Evolutionary conservation across 75 land plant species (phyloP).

Genomic region (Isoetes taiwanensis): DNA sequence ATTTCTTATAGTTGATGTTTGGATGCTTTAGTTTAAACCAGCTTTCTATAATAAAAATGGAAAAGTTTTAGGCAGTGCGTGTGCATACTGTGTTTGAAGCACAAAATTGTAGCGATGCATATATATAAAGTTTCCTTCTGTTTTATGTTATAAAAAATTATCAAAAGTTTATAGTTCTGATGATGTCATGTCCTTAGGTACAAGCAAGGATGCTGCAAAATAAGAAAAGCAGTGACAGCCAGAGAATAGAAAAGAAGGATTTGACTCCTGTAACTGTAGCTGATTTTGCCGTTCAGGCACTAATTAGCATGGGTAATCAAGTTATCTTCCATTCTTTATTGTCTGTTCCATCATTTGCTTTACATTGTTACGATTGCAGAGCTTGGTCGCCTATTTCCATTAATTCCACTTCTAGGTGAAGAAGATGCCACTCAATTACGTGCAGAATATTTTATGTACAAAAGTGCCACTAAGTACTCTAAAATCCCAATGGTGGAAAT

Average conservation of each 20-base stretch:
- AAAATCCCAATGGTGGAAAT: conserved; percentile 23
- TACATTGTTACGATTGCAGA: conserved; percentile 38
- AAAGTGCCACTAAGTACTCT: not conserved
- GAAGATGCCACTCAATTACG: conserved; percentile 57
- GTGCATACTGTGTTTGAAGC: no score
- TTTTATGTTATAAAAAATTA: no score
- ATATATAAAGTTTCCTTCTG: no score
- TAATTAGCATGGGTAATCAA: conserved; percentile 59
- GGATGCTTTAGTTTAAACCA: no score
- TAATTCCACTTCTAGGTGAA: conserved; percentile 79
- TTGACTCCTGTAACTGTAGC: conserved; percentile 76
- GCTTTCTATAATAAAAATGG: no score
- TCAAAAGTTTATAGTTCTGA: no score
- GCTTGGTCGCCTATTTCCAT: conserved; percentile 48
- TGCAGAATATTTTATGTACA: conserved; percentile 7
- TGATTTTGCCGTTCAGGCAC: conserved; percentile 90
- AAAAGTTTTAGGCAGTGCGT: no score
- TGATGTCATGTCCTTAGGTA: no score
- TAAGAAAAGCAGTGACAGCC: conserved; percentile 22
- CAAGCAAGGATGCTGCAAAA: conserved; percentile 2
- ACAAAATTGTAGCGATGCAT: no score
- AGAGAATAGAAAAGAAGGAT: conserved; percentile 64
- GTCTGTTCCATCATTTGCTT: not conserved
- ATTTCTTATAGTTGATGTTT: no score
- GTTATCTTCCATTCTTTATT: not conserved